Evolutionary conservation across 1,284 basidiomycete genomes (phyloP), one percentile per base, ranked within the genome.

Genomic region (Ustilago tritici): DNA sequence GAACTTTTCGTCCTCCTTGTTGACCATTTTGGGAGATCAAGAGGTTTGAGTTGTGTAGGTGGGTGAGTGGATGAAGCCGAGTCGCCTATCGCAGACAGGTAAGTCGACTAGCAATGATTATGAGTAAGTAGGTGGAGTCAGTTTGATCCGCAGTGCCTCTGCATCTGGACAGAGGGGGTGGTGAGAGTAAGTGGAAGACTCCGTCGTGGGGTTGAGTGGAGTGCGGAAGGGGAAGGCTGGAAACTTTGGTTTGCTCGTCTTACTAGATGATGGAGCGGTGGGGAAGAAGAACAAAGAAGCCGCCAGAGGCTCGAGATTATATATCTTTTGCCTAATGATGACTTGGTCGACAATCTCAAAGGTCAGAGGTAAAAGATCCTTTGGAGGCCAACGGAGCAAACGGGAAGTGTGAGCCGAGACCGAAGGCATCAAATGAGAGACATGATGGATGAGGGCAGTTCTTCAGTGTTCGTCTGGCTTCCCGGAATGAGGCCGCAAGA

Each of bases 21-120:
- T 54, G 11, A 72, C 65, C 74, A 76, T 76, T 19, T 40, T 70
- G 63, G 40, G 55, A 34, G 10, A 66, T 12, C n/a, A 11, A 34
- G 35, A 47, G 49, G 11, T 23, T 31, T 28, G 23, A 28, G 52
- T 50, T 50, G 49, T 4, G 28, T 50, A 28, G 11, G 23, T 5
- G 4, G n/a, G 49, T 15, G 49, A 15, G 49, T 50, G 17, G 36
- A 34, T 17, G 32, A 41, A 56, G 49, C 69, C 15, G 5, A 23
- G 65, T 62, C 66, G 65, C 71, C 66, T 74, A 74, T 65, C 63
- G 28, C 62, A 65, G 71, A 68, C 62, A 74, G 66, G 66, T 74
- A 69, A 63, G 71, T 53, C 71, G 66, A 69, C 59, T 23, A 38
- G 59, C 53, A 31, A 36, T 32, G 32, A 50, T 14, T 17, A 34